Conservation (phyloP, 2,329 filamentous ascomycete species). For the Colletotrichum sp. region DNA sequence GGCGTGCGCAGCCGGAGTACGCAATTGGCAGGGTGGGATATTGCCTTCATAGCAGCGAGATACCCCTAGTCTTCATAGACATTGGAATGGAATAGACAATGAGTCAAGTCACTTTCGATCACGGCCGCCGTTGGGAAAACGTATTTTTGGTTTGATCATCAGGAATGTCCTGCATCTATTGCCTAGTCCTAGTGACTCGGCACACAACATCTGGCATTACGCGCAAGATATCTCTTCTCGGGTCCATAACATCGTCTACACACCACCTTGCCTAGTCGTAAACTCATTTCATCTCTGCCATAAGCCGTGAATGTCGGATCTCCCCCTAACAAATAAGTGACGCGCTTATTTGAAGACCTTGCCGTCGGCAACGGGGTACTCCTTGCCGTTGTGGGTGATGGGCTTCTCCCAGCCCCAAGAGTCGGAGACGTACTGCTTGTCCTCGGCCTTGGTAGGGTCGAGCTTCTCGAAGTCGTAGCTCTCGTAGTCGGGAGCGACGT, state of each 20-base stretch:
- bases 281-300: conserved; percentile 33
- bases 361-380: conserved; percentile 85
- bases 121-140: background rate
- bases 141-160: background rate
- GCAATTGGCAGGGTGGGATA: background rate
- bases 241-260: conserved; percentile 22
- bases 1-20: background rate
- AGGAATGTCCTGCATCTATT: conserved; percentile 18
- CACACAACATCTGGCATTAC: conserved; percentile 20
- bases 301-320: conserved; percentile 36
- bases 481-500: conserved; percentile 97
- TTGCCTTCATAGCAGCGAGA: conserved; percentile 5
- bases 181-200: conserved; percentile 14
- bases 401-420: conserved; percentile 94
- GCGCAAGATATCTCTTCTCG: conserved; percentile 19
- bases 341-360: conserved; percentile 96
- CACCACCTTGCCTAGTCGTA: conserved; percentile 22
- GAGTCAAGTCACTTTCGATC: background rate
- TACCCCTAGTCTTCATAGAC: background rate
- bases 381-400: conserved; percentile 81
- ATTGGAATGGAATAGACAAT: background rate
- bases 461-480: conserved; percentile 97
- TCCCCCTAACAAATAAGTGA: conserved; percentile 13
- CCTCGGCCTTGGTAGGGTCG: conserved; percentile 83
- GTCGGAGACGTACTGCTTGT: conserved; percentile 84